These are phyloP conservation scores for Psophocarpus tetragonolobus DNA, from an alignment of 306 rosid genomes.

Conservation along the genomic window DNA sequence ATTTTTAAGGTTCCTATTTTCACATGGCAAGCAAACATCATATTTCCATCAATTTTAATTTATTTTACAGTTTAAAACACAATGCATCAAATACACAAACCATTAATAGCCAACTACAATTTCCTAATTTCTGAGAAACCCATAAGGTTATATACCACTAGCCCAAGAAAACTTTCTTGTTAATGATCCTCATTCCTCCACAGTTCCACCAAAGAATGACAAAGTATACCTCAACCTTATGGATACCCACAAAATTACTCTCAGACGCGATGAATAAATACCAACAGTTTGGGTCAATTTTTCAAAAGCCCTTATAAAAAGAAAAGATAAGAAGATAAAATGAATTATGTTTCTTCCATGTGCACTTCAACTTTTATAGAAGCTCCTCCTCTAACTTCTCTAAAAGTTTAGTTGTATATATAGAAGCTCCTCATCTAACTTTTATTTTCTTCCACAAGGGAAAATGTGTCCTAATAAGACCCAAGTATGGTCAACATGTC, in stretches of 20 bases:
- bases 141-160: background rate
- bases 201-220: too few relatives aligned
- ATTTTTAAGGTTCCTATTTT: background rate
- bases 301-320: background rate
- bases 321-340: background rate
- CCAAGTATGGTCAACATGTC: background rate
- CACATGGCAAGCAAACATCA: background rate
- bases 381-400: background rate
- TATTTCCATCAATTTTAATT: background rate
- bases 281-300: background rate
- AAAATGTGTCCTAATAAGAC: background rate
- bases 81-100: background rate
- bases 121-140: background rate
- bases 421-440: background rate
- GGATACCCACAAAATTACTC: background rate
- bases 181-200: background rate
- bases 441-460: background rate
- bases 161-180: background rate
- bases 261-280: too few relatives aligned
- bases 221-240: too few relatives aligned
- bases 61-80: conserved; percentile 1
- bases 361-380: background rate
- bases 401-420: too few relatives aligned
- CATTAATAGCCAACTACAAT: background rate
- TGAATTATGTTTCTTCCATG: background rate